Evolutionary conservation across 805 yeast species (phyloP), one percentile per base, ranked within the genome.

Genomic region (Wickerhamiella musiphila): DNA sequence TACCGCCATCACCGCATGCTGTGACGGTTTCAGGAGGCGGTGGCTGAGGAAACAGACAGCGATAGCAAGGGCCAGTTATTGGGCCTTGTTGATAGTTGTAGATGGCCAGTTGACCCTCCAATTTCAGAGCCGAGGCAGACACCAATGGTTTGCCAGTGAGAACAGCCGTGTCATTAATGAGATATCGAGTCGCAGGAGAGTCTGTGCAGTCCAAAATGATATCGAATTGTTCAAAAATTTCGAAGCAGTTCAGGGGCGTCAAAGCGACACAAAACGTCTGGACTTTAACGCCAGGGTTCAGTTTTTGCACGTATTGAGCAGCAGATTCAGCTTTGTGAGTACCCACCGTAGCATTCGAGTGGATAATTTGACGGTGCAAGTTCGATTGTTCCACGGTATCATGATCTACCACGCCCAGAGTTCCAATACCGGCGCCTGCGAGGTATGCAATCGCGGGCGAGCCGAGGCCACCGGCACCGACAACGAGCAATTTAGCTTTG

Each of bases 391-490:
- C 95, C 1, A 90, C 95, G 0, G 52, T 49, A 52, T 90, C 99
- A 45, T 72, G 68, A 54, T 90, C 99, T 2, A 83, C 75, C 11
- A 90, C 77, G 3, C 94, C 94, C 15, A 90, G 61, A 2, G 56
- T 52, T 18, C 61, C 96, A 3, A 86, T 58, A 4, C 99, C 98
- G 0, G 93, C 77, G 0, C 92, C 94, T 0, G 74, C 73, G 2
- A 90, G 54, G 48, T 90, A 90, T 26, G 78, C 61, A 30, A 86
- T 52, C 0, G 92, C 92, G 0, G 98, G 95, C 43, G 92, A 76
- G 0, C 98, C 96, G 5, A 90, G 60, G 0, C 99, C 99, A 8
- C 98, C 99, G 1, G 95, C 95, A 1, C 99, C 98, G 6, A 90
- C 64, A 0, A 90, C 84, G 17, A 86, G 53, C 0, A 84, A 67